Percentiles rank a stretch among this genome's conserved stretches.
Conservation (phyloP, 1,284 basidiomycete genomes). For the Phlebopus sp. region DNA sequence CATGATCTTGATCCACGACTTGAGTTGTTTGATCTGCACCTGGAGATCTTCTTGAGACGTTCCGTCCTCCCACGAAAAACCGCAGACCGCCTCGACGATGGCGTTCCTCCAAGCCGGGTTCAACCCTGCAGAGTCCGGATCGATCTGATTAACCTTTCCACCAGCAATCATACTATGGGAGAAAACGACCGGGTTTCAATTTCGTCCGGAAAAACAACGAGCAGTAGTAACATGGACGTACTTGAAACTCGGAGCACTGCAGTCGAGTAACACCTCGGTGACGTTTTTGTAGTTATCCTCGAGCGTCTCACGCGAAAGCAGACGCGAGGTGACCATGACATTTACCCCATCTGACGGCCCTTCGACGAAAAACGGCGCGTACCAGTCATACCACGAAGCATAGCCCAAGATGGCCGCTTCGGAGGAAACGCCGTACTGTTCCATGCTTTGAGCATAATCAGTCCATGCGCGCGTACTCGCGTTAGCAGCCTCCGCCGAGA, state of each 20-base stretch:
- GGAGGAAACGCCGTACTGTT: no score
- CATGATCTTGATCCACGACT: slow-evolving; percentile 25
- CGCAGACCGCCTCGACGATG: slow-evolving; percentile 28
- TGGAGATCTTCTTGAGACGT: slow-evolving; percentile 24
- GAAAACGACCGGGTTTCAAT: no score
- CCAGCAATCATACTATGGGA: slow-evolving; percentile 37
- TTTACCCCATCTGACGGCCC: slow-evolving; percentile 15
- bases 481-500: slow-evolving; percentile 30
- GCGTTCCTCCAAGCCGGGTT: slow-evolving; percentile 45
- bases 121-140: slow-evolving; percentile 38
- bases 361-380: slow-evolving; percentile 13
- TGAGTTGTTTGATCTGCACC: slow-evolving; percentile 10
- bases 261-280: slow-evolving; percentile 1
- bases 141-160: slow-evolving; percentile 35
- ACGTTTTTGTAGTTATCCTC: slow-evolving; percentile 11
- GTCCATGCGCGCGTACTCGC: slow-evolving; percentile 33
- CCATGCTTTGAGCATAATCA: slow-evolving; percentile 14
- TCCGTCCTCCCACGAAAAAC: slow-evolving; percentile 33
- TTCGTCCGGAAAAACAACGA: neutral
- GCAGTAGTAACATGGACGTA: neutral
- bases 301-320: slow-evolving; percentile 24
- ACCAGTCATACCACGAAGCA: slow-evolving; percentile 1
- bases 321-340: slow-evolving; percentile 21
- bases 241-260: neutral
- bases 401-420: no score